Percentiles rank a stretch among this genome's conserved stretches.
Evolutionary conservation across 2,329 filamentous ascomycete species (phyloP).

Genomic region (Cryphonectria nitschkei): DNA sequence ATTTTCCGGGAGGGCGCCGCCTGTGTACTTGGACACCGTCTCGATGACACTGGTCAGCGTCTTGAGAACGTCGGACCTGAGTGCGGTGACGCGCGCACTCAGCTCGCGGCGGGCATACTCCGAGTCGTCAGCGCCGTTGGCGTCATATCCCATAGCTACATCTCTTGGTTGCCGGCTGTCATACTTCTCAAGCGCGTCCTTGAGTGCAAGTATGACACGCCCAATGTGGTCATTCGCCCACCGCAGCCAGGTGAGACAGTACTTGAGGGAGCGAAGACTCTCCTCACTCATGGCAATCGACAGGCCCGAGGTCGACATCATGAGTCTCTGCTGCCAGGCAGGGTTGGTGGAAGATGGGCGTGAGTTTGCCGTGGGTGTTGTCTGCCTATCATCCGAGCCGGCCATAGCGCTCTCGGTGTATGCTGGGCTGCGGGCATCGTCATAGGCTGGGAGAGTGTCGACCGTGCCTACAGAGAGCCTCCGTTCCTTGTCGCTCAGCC

Average conservation of each 20-base stretch:
- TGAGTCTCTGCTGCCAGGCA: slow-evolving; percentile 79
- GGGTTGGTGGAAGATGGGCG: slow-evolving; percentile 35
- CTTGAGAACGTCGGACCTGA: slow-evolving; percentile 74
- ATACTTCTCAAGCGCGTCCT: slow-evolving; percentile 78
- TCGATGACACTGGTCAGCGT: slow-evolving; percentile 81
- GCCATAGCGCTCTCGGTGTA: slow-evolving; percentile 63
- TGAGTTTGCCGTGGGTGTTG: slow-evolving; percentile 37
- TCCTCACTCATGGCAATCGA: slow-evolving; percentile 91
- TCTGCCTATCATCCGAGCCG: slow-evolving; percentile 32
- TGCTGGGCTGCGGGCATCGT: slow-evolving; percentile 74
- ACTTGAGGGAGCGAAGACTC: slow-evolving; percentile 80
- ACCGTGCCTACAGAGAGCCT: slow-evolving; percentile 69
- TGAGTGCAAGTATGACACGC: slow-evolving; percentile 73
- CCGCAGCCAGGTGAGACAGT: slow-evolving; percentile 78
- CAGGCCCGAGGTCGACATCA: slow-evolving; percentile 88
- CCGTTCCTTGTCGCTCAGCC: slow-evolving; percentile 44
- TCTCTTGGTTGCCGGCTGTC: slow-evolving; percentile 51
- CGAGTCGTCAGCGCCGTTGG: slow-evolving; percentile 31
- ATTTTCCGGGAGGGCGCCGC: slow-evolving; percentile 89
- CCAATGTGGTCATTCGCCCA: slow-evolving; percentile 83
- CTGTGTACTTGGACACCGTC: slow-evolving; percentile 85
- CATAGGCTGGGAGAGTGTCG: slow-evolving; percentile 82
- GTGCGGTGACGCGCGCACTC: slow-evolving; percentile 65
- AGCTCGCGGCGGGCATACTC: slow-evolving; percentile 48
- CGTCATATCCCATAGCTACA: slow-evolving; percentile 30